Evolutionary conservation across 2,329 filamentous ascomycete species (phyloP), one percentile per base, ranked within the genome.

Genomic region (Epichloe amarillans): DNA sequence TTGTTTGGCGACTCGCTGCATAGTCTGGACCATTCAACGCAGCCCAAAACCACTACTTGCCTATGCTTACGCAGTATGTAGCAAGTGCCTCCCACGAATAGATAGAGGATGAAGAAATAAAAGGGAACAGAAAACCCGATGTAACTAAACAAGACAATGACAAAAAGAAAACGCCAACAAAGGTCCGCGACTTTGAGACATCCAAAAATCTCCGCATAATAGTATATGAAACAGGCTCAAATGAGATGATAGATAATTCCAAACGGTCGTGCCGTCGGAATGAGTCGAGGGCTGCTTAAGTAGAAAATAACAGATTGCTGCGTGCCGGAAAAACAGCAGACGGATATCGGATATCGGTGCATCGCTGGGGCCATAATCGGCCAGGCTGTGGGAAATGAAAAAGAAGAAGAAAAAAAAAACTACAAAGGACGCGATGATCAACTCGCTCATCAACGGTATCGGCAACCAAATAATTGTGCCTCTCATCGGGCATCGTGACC

Each of bases 321-420:
- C 21, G n/a, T 10, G 12, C 19, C 17, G 47, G 21, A 17, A 30
- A 39, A n/a, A 23, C 19, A 26, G 44, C 35, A 48, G 47, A 21
- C 46, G 38, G 44, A 54, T 40, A 42, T 54, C 23, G 11, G 15
- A 54, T 40, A 42, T 54, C 23, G 11, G 19, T 35, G 48, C 17
- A 40, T 46, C 36, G 37, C 47, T 42, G 10, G 39, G 42, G n/a
- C 42, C 17, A 19, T 23, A 40, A 23, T 46, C 42, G 49, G 33
- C 42, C n/a, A 38, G 15, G 5, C n/a, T 26, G 44, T 10, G 33
- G 35, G 23, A 35, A 11, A 33, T 4, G 21, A 35, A 10, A 17
- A 12, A 21, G 19, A 48, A 26, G 19, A 36, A 17, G 4, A 30
- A 12, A 6, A 12, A 23, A 23, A 40, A 36, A 43, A 37, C 5